These are phyloP conservation scores for Termitomyces sp. DNA, from an alignment of 768 basidiomycete genomes.

Conservation along the genomic window DNA sequence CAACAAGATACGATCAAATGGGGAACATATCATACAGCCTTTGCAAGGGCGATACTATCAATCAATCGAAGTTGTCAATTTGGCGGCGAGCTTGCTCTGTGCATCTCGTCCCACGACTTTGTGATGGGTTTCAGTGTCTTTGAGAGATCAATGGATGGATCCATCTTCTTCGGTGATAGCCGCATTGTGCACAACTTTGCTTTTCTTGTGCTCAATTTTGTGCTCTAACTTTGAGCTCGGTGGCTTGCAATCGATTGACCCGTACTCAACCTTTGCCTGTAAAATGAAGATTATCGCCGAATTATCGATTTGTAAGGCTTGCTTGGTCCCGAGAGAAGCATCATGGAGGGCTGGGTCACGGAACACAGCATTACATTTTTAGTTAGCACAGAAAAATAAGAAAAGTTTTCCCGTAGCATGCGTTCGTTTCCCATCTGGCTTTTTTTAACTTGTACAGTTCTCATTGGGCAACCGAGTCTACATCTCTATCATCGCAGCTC, in stretches of 20 bases:
- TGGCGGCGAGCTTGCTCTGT: not conserved
- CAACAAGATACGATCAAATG: not conserved
- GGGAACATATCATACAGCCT: not conserved
- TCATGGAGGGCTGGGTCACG: too few relatives aligned
- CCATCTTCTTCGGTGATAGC: not conserved
- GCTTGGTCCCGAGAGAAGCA: too few relatives aligned
- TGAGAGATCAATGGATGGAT: not conserved
- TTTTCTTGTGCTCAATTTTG: too few relatives aligned
- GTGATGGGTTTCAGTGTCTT: not conserved
- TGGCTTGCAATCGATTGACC: not conserved
- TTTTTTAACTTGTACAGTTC: too few relatives aligned
- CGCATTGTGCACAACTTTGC: not conserved
- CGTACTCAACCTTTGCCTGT: not conserved
- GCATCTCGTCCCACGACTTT: not conserved
- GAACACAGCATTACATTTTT: too few relatives aligned
- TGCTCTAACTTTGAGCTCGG: not conserved
- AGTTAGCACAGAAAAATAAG: too few relatives aligned
- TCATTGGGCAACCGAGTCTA: too few relatives aligned
- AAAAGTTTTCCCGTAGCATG: too few relatives aligned
- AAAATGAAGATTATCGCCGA: not conserved
- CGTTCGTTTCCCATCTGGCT: too few relatives aligned
- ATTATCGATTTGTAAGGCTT: not conserved
- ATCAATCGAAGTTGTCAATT: not conserved
- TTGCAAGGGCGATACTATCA: not conserved
- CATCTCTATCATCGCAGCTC: too few relatives aligned